Conservation (phyloP, 352 stramenopile genomes). For the Globisporangium nunn region DNA sequence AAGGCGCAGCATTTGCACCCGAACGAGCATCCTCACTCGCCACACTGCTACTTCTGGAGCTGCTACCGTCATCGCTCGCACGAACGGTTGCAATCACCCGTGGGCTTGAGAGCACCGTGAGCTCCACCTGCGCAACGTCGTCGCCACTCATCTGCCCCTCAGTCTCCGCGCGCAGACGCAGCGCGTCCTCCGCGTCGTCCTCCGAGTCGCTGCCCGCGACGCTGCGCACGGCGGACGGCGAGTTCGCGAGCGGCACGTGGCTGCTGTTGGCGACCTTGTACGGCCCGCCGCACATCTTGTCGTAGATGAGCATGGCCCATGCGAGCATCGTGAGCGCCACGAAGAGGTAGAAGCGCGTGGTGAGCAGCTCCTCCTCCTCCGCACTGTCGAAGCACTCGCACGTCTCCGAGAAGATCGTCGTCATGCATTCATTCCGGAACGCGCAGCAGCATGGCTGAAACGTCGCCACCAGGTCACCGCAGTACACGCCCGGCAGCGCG, state of each 20-base stretch:
- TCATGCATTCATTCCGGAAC: constrained; percentile 73
- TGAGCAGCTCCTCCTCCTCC: constrained; percentile 52
- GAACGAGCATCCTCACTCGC: not conserved
- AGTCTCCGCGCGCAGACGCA: not conserved
- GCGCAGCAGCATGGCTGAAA: constrained; percentile 69
- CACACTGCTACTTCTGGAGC: not conserved
- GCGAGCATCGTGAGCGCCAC: constrained; percentile 49
- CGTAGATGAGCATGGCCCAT: constrained; percentile 55
- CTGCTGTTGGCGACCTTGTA: constrained; percentile 82
- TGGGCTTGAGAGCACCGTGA: constrained; percentile 8
- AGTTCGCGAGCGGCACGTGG: constrained; percentile 51
- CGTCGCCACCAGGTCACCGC: constrained; percentile 51
- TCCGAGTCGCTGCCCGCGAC: constrained; percentile 28
- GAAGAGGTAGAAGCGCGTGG: constrained; percentile 67
- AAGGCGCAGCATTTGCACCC: not conserved
- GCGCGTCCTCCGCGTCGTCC: constrained; percentile 15
- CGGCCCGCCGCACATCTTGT: constrained; percentile 64
- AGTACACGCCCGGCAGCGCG: constrained; percentile 47
- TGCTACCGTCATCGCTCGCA: not conserved
- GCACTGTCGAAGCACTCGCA: constrained; percentile 65
- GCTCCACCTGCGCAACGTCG: constrained; percentile 7
- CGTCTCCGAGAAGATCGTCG: constrained; percentile 58
- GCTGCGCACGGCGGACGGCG: constrained; percentile 32
- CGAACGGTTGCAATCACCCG: not conserved
- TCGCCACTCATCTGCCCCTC: not conserved